Evolutionary conservation across 2,329 filamentous ascomycete species (phyloP), one percentile per base, ranked within the genome.

Genomic region (Pseudocercospora crystallina): DNA sequence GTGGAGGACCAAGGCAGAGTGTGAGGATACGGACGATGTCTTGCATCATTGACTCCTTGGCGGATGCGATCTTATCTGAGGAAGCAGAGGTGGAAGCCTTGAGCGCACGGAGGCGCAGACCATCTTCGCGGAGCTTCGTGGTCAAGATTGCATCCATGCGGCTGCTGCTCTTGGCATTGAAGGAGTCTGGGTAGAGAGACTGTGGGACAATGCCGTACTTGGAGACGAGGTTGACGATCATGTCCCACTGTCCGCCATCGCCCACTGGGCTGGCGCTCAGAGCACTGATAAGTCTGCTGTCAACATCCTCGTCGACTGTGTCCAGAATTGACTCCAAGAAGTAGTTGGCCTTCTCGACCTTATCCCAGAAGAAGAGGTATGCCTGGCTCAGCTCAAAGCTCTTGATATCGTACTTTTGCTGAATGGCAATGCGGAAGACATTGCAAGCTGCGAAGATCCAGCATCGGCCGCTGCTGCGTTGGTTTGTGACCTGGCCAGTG

Each of bases 371-470:
- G 74, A 92, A 95, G 3, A 95, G 79, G 64, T 95, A 95, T 1
- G 85, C 79, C 71, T 95, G 90, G 29, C 86, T 90, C n/a, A 96
- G 77, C 75, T 95, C 88, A 63, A 95, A 95, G 46, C 80, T 77
- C 40, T 84, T 80, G 14, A 95, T 80, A 57, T 84, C 82, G 70
- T 95, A 87, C 63, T 85, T 85, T 71, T 88, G 86, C 86, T 94
- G 92, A 40, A 95, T 77, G 1, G 89, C 86, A n/a, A 95, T 80
- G 26, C 90, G 86, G 73, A 95, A 94, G 49, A 95, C 85, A 62
- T 95, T 95, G n/a, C 89, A 94, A 4, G 87, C 83, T 1, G 90
- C 90, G 62, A 96, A 96, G 56, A 95, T 81, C 90, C 90, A 96
- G 76, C 90, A 96, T 57, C 90, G 80, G 7, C 90, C 90, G 2